Conservation (phyloP, 176 grass and related monocot species). For the Cocos nucifera region DNA sequence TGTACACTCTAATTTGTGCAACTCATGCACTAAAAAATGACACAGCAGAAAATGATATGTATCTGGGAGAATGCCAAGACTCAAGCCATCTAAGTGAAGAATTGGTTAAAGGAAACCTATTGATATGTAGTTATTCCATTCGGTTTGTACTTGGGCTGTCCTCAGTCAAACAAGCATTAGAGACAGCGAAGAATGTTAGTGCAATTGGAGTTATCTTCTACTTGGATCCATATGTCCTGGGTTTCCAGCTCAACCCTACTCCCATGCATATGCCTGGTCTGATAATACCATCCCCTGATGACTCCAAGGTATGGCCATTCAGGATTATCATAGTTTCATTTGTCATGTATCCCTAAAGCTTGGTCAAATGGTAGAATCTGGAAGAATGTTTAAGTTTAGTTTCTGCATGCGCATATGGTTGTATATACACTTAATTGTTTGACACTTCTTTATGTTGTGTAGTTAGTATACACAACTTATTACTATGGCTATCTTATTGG, state of each 20-base stretch:
- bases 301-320: slow-evolving; percentile 61
- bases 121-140: slow-evolving; percentile 94
- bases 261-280: slow-evolving; percentile 83
- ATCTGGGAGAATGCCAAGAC: slow-evolving; percentile 88
- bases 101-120: slow-evolving; percentile 70
- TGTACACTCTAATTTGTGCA: slow-evolving; percentile 79
- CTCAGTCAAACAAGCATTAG: slow-evolving; percentile 89
- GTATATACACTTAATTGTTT: too few species aligned
- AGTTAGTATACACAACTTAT: too few species aligned
- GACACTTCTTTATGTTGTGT: too few species aligned
- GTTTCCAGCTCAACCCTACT: slow-evolving; percentile 96
- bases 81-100: slow-evolving; percentile 54
- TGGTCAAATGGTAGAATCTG: too few species aligned
- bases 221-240: slow-evolving; percentile 93
- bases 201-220: slow-evolving; percentile 88
- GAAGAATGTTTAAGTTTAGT: too few species aligned
- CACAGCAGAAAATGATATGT: slow-evolving; percentile 48
- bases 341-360: too few species aligned
- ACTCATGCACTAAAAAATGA: slow-evolving; percentile 69
- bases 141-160: slow-evolving; percentile 94
- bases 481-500: too few species aligned
- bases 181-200: slow-evolving; percentile 78
- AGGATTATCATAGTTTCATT: not conserved
- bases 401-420: too few species aligned
- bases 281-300: slow-evolving; percentile 95